Percentiles rank a stretch among this genome's conserved stretches.
Conservation (phyloP, 306 rosid species). For the Vigna unguiculata region DNA sequence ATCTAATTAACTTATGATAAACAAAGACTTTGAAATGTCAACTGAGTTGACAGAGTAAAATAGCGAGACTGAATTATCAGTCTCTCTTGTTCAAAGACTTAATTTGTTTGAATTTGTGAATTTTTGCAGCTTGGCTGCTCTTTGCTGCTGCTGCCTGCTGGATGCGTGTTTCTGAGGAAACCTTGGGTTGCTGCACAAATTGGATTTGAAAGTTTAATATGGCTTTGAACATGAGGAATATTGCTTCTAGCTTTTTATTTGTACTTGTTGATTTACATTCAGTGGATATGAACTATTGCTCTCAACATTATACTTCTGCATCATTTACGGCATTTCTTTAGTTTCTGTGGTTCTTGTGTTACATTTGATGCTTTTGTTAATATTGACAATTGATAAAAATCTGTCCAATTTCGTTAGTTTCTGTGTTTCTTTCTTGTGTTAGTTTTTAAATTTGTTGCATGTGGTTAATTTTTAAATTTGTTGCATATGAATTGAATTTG, state of each 20-base stretch:
- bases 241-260: constrained; percentile 29
- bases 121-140: constrained; percentile 89
- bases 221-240: constrained; percentile 2
- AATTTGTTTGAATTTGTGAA: constrained; percentile 13
- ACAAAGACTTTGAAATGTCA: not conserved
- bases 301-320: not conserved
- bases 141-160: constrained; percentile 93
- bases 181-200: constrained; percentile 29
- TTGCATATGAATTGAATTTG: not conserved
- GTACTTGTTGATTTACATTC: constrained; percentile 18
- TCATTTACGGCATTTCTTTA: not conserved
- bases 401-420: not conserved
- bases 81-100: not conserved
- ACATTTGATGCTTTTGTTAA: not conserved
- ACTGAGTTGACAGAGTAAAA: not conserved
- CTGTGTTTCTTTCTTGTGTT: too few relatives aligned
- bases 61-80: not conserved
- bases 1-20: not conserved
- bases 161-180: constrained; percentile 84
- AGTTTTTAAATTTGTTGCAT: too few relatives aligned
- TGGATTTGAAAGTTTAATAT: constrained; percentile 41
- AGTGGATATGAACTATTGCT: constrained; percentile 28
- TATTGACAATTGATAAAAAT: not conserved
- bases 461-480: too few relatives aligned
- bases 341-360: not conserved